Percentiles rank a stretch among this genome's conserved stretches.
Evolutionary conservation across 2,329 filamentous ascomycete species (phyloP).

Genomic region (Neofusicoccum laricinum): DNA sequence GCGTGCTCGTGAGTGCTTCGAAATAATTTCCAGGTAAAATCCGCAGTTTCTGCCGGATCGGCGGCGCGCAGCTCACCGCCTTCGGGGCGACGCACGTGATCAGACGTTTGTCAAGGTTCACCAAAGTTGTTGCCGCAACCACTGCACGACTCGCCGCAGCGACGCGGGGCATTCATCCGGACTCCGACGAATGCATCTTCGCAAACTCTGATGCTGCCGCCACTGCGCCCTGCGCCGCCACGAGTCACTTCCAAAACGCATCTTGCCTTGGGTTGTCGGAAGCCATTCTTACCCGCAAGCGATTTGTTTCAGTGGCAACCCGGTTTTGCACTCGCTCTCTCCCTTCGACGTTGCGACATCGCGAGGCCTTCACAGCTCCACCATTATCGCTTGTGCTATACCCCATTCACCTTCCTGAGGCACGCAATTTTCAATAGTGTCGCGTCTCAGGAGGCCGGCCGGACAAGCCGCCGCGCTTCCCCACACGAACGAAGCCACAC

Average conservation of each 20-base stretch:
- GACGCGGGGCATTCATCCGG: no score
- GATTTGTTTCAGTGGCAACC: background rate
- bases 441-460: background rate
- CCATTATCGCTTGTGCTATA: background rate
- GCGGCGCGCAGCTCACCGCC: background rate
- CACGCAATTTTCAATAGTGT: background rate
- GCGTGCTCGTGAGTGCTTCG: background rate
- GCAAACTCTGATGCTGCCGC: background rate
- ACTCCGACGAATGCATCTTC: no score
- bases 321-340: background rate
- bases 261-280: background rate
- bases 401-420: background rate
- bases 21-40: conserved; percentile 9
- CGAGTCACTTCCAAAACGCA: background rate
- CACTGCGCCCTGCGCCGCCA: background rate
- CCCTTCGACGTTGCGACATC: background rate
- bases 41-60: background rate
- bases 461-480: background rate
- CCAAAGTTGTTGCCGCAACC: background rate
- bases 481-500: background rate
- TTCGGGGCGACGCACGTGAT: background rate
- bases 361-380: background rate
- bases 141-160: background rate
- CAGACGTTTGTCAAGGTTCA: no score
- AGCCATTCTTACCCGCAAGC: background rate